phyloP scores from a whole-genome alignment of 2,329 filamentous ascomycete species.

The Trichoderma koningii region DNA sequence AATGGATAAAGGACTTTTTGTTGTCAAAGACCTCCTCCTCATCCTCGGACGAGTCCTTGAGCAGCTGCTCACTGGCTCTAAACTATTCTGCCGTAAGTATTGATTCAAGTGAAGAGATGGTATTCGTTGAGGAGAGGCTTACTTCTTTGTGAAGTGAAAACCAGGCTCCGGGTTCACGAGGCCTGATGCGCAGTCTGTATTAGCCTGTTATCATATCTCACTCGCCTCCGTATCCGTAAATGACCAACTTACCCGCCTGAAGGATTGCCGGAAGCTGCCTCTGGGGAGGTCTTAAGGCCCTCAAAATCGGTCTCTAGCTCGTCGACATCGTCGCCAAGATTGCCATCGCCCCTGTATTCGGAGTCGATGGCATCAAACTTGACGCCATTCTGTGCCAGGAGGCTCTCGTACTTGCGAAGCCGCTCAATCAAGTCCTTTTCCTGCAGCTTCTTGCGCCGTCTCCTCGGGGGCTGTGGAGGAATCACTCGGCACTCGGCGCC shows the following conservation, averaged over 20 bases:
- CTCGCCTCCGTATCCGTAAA: not conserved
- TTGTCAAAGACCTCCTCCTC: conserved; percentile 56
- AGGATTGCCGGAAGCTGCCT: conserved; percentile 40
- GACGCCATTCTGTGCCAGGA: conserved; percentile 67
- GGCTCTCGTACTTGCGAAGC: conserved; percentile 66
- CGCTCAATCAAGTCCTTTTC: conserved; percentile 71
- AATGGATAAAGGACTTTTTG: conserved; percentile 54
- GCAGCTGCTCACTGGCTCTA: conserved; percentile 50
- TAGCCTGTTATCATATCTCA: not conserved
- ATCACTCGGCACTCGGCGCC: conserved; percentile 62
- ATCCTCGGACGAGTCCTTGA: conserved; percentile 59
- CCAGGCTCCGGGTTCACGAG: conserved; percentile 39
- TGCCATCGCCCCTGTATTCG: conserved; percentile 41
- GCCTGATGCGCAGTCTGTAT: conserved; percentile 19
- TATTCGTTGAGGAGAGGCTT: not conserved
- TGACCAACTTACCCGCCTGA: conserved; percentile 4
- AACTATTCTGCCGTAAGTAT: too few species aligned
- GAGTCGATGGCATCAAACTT: conserved; percentile 67
- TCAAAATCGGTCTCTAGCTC: conserved; percentile 60
- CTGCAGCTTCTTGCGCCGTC: conserved; percentile 63
- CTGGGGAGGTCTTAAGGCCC: conserved; percentile 55
- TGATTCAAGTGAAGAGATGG: not conserved
- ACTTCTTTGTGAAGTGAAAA: conserved; percentile 58
- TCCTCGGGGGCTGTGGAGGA: conserved; percentile 58
- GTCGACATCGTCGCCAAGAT: conserved; percentile 52